These are phyloP conservation scores for Medicago truncatula DNA, from an alignment of 306 rosid species.

Conservation along the genomic window DNA sequence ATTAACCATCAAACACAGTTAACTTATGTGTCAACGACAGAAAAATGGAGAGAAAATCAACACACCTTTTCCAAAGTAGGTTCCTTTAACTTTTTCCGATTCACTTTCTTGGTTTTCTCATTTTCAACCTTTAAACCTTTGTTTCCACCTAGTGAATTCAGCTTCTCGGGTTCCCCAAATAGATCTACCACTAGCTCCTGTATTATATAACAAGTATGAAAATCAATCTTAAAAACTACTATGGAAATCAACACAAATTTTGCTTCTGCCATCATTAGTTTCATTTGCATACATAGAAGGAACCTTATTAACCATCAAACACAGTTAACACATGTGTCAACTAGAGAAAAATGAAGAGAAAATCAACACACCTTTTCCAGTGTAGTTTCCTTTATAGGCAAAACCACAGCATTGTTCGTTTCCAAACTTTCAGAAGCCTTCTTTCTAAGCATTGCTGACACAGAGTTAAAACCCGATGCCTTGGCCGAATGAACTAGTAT, in stretches of 20 bases:
- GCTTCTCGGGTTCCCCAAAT: no score
- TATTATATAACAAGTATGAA: no score
- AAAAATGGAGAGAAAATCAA: background rate
- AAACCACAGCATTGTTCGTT: background rate
- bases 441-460: conserved; percentile 56
- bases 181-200: no score
- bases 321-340: conserved; percentile 2
- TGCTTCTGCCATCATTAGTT: conserved; percentile 16
- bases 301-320: conserved; percentile 16
- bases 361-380: conserved; percentile 46
- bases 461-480: conserved; percentile 63
- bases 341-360: background rate
- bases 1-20: conserved; percentile 5
- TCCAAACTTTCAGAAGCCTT: conserved; percentile 23
- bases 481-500: conserved; percentile 54
- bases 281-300: background rate
- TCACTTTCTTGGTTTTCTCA: no score
- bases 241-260: background rate
- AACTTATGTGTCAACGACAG: background rate
- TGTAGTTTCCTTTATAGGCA: conserved; percentile 32
- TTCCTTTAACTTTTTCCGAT: background rate
- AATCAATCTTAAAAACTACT: background rate
- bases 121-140: no score
- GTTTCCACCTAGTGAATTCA: no score
- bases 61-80: conserved; percentile 45